Conservation (phyloP, 1,139 yeast genomes). For the Suhomyces bribrorum region DNA sequence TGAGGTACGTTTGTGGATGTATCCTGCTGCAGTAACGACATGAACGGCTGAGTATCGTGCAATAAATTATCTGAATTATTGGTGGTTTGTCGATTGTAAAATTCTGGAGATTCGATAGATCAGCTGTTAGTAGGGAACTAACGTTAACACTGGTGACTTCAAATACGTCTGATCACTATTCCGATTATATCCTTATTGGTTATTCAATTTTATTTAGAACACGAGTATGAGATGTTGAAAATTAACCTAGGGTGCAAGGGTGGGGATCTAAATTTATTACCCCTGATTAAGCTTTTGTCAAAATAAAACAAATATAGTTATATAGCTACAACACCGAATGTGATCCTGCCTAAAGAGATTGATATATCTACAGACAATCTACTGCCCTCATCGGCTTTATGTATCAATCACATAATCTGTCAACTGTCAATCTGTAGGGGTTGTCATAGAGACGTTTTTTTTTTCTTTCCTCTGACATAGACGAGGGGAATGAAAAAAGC, state of each 20-base stretch:
- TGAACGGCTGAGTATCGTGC: slow-evolving; percentile 2
- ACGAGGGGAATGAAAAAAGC: neutral
- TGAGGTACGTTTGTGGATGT: slow-evolving; percentile 1
- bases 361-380: too few species aligned
- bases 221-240: neutral
- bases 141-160: too few species aligned
- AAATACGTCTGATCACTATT: too few species aligned
- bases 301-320: too few species aligned
- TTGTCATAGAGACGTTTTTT: neutral
- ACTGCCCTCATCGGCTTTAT: too few species aligned
- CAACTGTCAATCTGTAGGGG: neutral
- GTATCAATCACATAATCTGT: too few species aligned
- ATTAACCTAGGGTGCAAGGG: neutral
- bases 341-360: too few species aligned
- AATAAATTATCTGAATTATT: neutral
- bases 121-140: too few species aligned
- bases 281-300: neutral
- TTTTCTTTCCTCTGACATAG: neutral
- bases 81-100: too few species aligned
- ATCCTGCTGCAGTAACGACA: slow-evolving; percentile 4
- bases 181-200: too few species aligned
- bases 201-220: neutral
- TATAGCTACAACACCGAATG: too few species aligned
- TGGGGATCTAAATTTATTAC: neutral
- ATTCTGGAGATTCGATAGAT: too few species aligned